phyloP scores from a whole-genome alignment of 1,284 basidiomycete genomes.

The Salmacisia buchloeana region DNA sequence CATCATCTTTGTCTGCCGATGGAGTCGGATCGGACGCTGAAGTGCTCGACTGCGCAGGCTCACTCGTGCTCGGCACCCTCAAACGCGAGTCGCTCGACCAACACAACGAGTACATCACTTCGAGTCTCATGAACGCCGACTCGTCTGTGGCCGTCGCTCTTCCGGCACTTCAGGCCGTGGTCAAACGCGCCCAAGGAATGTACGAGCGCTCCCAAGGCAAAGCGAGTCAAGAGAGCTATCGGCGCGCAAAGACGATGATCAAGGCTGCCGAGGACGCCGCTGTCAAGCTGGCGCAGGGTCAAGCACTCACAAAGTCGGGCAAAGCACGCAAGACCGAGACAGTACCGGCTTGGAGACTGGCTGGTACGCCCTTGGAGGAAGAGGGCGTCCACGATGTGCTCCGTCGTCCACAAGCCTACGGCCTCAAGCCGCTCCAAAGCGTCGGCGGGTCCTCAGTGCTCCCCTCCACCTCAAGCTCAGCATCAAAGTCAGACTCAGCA shows the following conservation, averaged over 20 bases:
- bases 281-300: constrained; percentile 11
- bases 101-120: constrained; percentile 74
- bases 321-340: not conserved
- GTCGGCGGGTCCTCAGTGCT: not conserved
- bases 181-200: constrained; percentile 83
- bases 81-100: constrained; percentile 60
- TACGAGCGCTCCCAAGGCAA: constrained; percentile 90
- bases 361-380: constrained; percentile 60
- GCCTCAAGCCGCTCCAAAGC: constrained; percentile 20
- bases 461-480: not conserved
- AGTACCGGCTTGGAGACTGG: constrained; percentile 60
- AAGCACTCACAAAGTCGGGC: not conserved
- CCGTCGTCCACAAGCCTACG: constrained; percentile 31
- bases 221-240: constrained; percentile 77
- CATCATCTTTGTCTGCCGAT: constrained; percentile 7
- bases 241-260: constrained; percentile 79
- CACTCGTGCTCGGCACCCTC: constrained; percentile 66
- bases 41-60: constrained; percentile 30
- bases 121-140: constrained; percentile 56
- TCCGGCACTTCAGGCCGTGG: constrained; percentile 71
- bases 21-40: constrained; percentile 14
- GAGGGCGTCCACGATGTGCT: constrained; percentile 65
- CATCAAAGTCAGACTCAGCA: not conserved
- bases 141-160: constrained; percentile 60
- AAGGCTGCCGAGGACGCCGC: constrained; percentile 53